Evolutionary conservation across 768 basidiomycete genomes (phyloP), one percentile per base, ranked within the genome.

Genomic region (Phanerochaete sordida): DNA sequence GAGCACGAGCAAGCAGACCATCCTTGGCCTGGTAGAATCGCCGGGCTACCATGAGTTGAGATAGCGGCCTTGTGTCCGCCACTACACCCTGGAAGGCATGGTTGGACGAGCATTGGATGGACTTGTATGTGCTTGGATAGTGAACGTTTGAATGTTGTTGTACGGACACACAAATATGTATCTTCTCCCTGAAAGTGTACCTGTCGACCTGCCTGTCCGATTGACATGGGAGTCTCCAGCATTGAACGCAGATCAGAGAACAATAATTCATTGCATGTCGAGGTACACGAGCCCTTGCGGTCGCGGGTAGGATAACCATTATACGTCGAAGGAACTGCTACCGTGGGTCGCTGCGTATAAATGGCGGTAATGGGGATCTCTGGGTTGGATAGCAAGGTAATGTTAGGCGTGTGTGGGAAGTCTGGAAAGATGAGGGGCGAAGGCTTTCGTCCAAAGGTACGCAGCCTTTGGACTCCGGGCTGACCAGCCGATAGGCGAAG

Each of bases 1-100:
- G 11, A 59, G 44, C 35, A 64, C 65, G 19, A 61, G 64, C 35
- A 64, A 64, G 48, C 60, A 62, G 50, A 24, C 19, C 30, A 44
- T 27, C 9, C 9, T 31, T 19, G 54, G 62, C 4, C 46, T 60
- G 19, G 46, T 60, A 2, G 27, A 27, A 23, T 63, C 62, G 9
- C 62, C 62, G 12, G 27, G 16, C 12, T 63, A 53, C 30, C 15
- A 33, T 16, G 62, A 60, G 9, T 30, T 61, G 13, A 19, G 60
- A 12, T 28, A 43, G 39, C 19, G 39, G 8, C 19, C 11, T 43
- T 43, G 19, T 43, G 39, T 19, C 7, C 39, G 19, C 4, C 7
- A 43, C 19, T 11, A 16, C 39, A 19, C 39, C 39, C 39, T 35
- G 33, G 7, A n/a, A n/a, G n/a, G n/a, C n/a, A n/a, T n/a, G n/a